phyloP scores from a whole-genome alignment of 2,329 filamentous ascomycete species.

The Claviceps cyperi region DNA sequence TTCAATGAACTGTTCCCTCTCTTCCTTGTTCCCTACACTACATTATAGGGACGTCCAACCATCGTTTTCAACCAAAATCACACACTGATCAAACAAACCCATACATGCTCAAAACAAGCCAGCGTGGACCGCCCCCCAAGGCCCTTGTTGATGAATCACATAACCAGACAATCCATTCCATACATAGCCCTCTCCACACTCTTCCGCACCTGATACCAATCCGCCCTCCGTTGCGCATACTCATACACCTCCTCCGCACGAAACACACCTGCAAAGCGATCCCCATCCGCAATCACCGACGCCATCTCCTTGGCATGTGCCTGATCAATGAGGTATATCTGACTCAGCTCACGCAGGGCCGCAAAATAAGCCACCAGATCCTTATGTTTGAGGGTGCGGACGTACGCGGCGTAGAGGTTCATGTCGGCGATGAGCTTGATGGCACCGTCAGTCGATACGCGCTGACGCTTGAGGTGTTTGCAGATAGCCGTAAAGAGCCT shows the following conservation, averaged over 20 bases:
- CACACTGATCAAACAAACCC: too few relatives aligned
- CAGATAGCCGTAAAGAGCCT: conserved; percentile 83
- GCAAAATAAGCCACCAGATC: conserved; percentile 82
- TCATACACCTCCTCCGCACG: conserved; percentile 94
- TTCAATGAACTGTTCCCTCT: too few relatives aligned
- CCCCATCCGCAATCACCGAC: conserved; percentile 80
- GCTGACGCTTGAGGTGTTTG: conserved; percentile 94
- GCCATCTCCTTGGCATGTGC: conserved; percentile 84
- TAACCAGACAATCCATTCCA: conserved; percentile 73
- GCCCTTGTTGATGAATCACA: conserved; percentile 36
- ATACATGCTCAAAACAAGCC: too few relatives aligned
- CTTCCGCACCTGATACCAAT: conserved; percentile 84
- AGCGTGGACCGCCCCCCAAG: background rate
- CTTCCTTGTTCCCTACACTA: too few relatives aligned
- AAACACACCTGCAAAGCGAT: conserved; percentile 84
- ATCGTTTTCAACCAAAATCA: too few relatives aligned
- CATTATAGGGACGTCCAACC: too few relatives aligned
- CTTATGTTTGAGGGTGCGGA: conserved; percentile 66
- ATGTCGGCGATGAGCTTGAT: conserved; percentile 92
- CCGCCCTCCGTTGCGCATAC: conserved; percentile 82
- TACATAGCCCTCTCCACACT: conserved; percentile 96
- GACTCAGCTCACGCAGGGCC: conserved; percentile 78
- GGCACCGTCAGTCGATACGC: conserved; percentile 77
- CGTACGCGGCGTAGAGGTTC: conserved; percentile 81
- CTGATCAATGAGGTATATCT: conserved; percentile 87